Evolutionary conservation across 495 filamentous ascomycete species (phyloP), one percentile per base, ranked within the genome.

Genomic region (Alectoria sarmentosa): DNA sequence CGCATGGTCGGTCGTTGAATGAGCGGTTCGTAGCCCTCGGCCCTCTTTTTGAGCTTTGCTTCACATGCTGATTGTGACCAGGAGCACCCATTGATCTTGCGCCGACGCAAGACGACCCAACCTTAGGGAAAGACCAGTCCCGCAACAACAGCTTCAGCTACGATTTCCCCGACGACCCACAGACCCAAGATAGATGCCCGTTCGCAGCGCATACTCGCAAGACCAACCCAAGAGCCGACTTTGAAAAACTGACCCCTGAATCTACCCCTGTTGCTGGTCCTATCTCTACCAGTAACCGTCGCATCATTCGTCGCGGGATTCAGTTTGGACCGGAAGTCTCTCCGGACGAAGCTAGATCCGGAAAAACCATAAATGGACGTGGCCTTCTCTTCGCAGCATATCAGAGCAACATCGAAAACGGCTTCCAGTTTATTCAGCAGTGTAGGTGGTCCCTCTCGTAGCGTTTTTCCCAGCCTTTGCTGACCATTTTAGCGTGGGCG

Each of bases 181-280:
- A 65, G 10, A 65, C 62, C 9, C 72, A 78, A 59, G 65, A 60
- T 13, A 65, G 69, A 34, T 79, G 77, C 59, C 77, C 77, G 30
- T 76, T 76, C 61, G 73, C 75, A 10, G 76, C 77, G 19, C 77
- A 79, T 59, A 73, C 74, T 38, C 76, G 77, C 66, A 77, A 79
- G 73, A 73, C 69, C 13, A 78, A 77, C 61, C 76, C 75, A 14
- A 71, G 76, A 57, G 66, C 60, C 41, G 73, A 77, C 58, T 57
- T 78, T 11, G 66, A 67, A 19, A 21, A 61, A 2, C 42, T 52
- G 1, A 0, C 13, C 49, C n/a, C n/a, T n/a, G n/a, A n/a, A n/a
- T n/a, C n/a, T n/a, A n/a, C n/a, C n/a, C n/a, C n/a, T n/a, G n/a
- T n/a, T n/a, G n/a, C n/a, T n/a, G n/a, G n/a, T n/a, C n/a, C n/a